These are phyloP conservation scores for Claviceps sp. DNA, from an alignment of 2,329 filamentous ascomycete species.

Conservation along the genomic window DNA sequence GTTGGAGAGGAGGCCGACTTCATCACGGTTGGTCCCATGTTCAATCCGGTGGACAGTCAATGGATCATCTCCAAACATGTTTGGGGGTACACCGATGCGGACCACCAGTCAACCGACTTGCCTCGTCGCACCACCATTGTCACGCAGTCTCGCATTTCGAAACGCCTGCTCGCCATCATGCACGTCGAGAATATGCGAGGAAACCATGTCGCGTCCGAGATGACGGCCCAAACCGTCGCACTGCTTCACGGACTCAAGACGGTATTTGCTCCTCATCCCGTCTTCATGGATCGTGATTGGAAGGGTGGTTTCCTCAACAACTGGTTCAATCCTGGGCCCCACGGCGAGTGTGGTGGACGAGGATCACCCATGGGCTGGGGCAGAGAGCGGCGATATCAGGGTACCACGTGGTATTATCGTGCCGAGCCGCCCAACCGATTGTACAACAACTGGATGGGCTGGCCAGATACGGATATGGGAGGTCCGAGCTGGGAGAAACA, in stretches of 20 bases:
- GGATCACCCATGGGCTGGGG: slow-evolving; percentile 48
- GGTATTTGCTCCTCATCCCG: slow-evolving; percentile 64
- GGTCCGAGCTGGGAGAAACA: slow-evolving; percentile 41
- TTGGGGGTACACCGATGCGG: slow-evolving; percentile 47
- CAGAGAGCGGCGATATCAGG: slow-evolving; percentile 41
- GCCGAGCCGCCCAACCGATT: slow-evolving; percentile 42
- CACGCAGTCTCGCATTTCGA: slow-evolving; percentile 61
- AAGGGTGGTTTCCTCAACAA: slow-evolving; percentile 35
- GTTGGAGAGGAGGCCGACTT: slow-evolving; percentile 64
- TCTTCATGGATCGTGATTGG: slow-evolving; percentile 70
- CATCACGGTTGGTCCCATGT: slow-evolving; percentile 65
- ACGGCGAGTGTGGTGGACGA: slow-evolving; percentile 38
- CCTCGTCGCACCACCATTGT: slow-evolving; percentile 67
- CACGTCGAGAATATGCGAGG: slow-evolving; percentile 61
- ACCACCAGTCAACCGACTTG: slow-evolving; percentile 38
- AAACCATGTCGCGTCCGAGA: slow-evolving; percentile 67
- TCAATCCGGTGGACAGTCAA: slow-evolving; percentile 57
- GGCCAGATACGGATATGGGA: slow-evolving; percentile 40
- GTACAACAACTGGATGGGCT: slow-evolving; percentile 52
- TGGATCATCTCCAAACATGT: slow-evolving; percentile 60
- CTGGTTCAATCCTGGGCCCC: slow-evolving; percentile 47
- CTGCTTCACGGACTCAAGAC: slow-evolving; percentile 69
- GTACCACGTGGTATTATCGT: slow-evolving; percentile 49
- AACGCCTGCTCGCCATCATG: slow-evolving; percentile 60
- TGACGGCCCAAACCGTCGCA: slow-evolving; percentile 61